These are phyloP conservation scores for Tieghemostelium lacteum DNA, from an alignment of 78 protist species.

Conservation along the genomic window DNA sequence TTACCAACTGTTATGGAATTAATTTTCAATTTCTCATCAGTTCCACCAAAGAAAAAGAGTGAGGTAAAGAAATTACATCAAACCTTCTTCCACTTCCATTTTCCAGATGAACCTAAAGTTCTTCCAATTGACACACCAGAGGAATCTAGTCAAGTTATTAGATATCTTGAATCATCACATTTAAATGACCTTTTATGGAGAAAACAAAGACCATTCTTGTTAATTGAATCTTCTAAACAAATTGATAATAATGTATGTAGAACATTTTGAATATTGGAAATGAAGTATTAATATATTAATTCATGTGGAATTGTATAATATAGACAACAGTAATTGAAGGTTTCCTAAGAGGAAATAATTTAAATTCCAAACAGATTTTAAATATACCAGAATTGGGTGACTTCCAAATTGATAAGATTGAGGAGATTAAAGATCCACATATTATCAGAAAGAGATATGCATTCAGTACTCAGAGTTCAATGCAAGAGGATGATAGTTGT, in stretches of 20 bases:
- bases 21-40: slow-evolving; percentile 54
- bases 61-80: slow-evolving; percentile 52
- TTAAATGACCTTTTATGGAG: slow-evolving; percentile 52
- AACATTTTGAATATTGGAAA: background rate
- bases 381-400: slow-evolving; percentile 86
- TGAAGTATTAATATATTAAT: too few relatives aligned
- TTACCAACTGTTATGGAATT: slow-evolving; percentile 81
- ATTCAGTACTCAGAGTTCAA: slow-evolving; percentile 15
- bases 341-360: slow-evolving; percentile 63
- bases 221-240: slow-evolving; percentile 31
- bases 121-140: slow-evolving; percentile 77
- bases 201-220: slow-evolving; percentile 26
- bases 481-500: background rate
- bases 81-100: slow-evolving; percentile 54
- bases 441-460: background rate
- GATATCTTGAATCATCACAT: slow-evolving; percentile 32
- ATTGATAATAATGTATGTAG: too few relatives aligned
- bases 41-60: slow-evolving; percentile 61
- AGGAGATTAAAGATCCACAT: slow-evolving; percentile 21
- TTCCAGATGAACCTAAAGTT: slow-evolving; percentile 85
- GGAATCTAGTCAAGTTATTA: slow-evolving; percentile 18
- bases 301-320: too few relatives aligned
- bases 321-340: slow-evolving; percentile 34
- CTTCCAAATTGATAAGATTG: slow-evolving; percentile 76
- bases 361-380: slow-evolving; percentile 73